These are phyloP conservation scores for Orobanche coerulescens DNA, from an alignment of 257 asterid genomes.

Conservation along the genomic window DNA sequence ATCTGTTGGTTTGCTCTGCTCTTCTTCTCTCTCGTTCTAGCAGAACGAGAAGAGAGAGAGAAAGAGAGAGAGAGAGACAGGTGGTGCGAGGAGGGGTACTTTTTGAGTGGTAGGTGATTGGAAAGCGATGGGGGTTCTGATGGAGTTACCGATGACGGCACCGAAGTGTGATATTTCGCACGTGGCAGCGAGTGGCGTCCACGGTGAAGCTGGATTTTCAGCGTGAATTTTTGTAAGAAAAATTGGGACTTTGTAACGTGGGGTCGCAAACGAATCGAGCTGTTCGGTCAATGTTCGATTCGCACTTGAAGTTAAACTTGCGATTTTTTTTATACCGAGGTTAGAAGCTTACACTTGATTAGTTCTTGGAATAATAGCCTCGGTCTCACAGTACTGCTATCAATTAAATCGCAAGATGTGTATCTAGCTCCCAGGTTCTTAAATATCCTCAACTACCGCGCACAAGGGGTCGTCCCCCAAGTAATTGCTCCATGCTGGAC, in stretches of 20 bases:
- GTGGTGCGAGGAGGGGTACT: neutral
- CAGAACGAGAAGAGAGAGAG: constrained; percentile 9
- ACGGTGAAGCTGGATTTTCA: neutral
- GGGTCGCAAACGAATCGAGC: neutral
- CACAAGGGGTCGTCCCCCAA: too few relatives aligned
- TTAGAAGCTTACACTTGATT: too few relatives aligned
- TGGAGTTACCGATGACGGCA: constrained; percentile 17
- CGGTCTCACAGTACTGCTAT: too few relatives aligned
- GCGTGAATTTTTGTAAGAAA: neutral
- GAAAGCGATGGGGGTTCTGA: constrained; percentile 18
- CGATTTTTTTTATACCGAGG: too few relatives aligned
- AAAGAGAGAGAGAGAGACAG: constrained; percentile 20
- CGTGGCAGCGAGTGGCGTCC: constrained; percentile 13
- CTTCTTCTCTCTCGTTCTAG: constrained; percentile 6
- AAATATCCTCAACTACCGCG: too few relatives aligned
- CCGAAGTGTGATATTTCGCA: neutral
- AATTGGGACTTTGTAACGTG: neutral
- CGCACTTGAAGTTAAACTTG: too few relatives aligned
- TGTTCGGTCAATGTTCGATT: too few relatives aligned
- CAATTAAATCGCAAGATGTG: too few relatives aligned
- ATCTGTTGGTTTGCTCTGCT: constrained; percentile 19
- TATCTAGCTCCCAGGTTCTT: too few relatives aligned
- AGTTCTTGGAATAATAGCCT: too few relatives aligned
- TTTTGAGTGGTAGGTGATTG: constrained; percentile 1
- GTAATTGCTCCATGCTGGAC: too few relatives aligned